phyloP scores from a whole-genome alignment of 768 basidiomycete genomes.

The Nidula microcarpa region DNA sequence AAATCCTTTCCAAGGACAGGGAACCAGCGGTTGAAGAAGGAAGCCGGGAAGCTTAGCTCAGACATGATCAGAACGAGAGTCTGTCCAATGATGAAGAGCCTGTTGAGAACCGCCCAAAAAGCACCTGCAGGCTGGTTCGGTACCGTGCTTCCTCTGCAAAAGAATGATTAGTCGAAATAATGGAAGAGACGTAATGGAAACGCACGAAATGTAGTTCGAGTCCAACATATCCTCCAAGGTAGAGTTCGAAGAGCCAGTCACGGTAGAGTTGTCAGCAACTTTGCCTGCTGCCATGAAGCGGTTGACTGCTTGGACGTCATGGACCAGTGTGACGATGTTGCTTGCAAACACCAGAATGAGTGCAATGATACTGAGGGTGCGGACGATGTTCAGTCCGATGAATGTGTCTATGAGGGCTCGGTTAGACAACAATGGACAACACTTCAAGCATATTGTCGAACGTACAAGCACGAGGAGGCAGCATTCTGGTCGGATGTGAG shows the following conservation, averaged over 20 bases:
- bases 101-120: slow-evolving; percentile 89
- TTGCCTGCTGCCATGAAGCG: slow-evolving; percentile 43
- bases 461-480: slow-evolving; percentile 36
- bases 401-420: slow-evolving; percentile 44
- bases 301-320: slow-evolving; percentile 76
- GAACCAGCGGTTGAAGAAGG: slow-evolving; percentile 81
- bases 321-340: slow-evolving; percentile 70
- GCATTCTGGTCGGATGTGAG: slow-evolving; percentile 14
- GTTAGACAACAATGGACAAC: background rate
- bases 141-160: slow-evolving; percentile 66
- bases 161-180: slow-evolving; percentile 2
- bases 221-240: slow-evolving; percentile 32
- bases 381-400: slow-evolving; percentile 76
- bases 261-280: slow-evolving; percentile 22
- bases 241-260: slow-evolving; percentile 20
- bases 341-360: slow-evolving; percentile 79
- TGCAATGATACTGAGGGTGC: slow-evolving; percentile 74
- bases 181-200: slow-evolving; percentile 7
- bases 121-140: slow-evolving; percentile 88
- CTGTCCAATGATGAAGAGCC: slow-evolving; percentile 85
- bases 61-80: slow-evolving; percentile 77
- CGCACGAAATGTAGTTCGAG: slow-evolving; percentile 79
- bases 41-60: slow-evolving; percentile 76
- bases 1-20: slow-evolving; percentile 83
- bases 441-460: background rate